phyloP scores from a whole-genome alignment of 2,329 filamentous ascomycete genomes.

The Purpureocillium lavendulum region DNA sequence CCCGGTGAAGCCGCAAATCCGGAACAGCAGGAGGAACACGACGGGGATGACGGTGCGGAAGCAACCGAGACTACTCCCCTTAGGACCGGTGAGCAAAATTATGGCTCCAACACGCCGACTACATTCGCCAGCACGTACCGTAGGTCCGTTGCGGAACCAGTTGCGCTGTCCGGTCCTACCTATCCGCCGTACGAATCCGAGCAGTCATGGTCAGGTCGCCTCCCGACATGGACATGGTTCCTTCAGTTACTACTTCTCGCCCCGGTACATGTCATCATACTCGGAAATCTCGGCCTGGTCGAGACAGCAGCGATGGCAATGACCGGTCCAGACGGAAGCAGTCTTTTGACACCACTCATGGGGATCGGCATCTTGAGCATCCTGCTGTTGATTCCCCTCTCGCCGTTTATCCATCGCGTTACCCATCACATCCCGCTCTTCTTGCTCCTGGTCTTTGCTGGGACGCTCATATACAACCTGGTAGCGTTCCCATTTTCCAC shows the following conservation, averaged over 20 bases:
- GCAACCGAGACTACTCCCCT: slow-evolving; percentile 48
- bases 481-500: slow-evolving; percentile 81
- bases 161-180: slow-evolving; percentile 13
- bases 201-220: slow-evolving; percentile 72
- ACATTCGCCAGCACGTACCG: slow-evolving; percentile 50
- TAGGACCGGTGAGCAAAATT: slow-evolving; percentile 23
- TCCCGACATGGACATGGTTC: slow-evolving; percentile 83
- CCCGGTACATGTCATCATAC: slow-evolving; percentile 68
- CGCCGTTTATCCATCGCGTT: slow-evolving; percentile 81
- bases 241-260: slow-evolving; percentile 75
- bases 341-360: slow-evolving; percentile 63
- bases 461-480: slow-evolving; percentile 78
- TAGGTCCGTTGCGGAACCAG: slow-evolving; percentile 30
- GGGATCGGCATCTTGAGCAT: slow-evolving; percentile 59
- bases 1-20: too few species aligned
- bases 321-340: slow-evolving; percentile 76
- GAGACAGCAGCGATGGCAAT: slow-evolving; percentile 66
- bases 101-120: slow-evolving; percentile 31
- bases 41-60: slow-evolving; percentile 16
- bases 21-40: slow-evolving; percentile 2
- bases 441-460: slow-evolving; percentile 62
- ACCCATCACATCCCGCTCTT: slow-evolving; percentile 75
- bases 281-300: slow-evolving; percentile 68
- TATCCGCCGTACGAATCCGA: slow-evolving; percentile 55
- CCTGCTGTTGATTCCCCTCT: slow-evolving; percentile 64